Conservation (phyloP, 2,329 filamentous ascomycete species). For the Thelonectria blattea region DNA sequence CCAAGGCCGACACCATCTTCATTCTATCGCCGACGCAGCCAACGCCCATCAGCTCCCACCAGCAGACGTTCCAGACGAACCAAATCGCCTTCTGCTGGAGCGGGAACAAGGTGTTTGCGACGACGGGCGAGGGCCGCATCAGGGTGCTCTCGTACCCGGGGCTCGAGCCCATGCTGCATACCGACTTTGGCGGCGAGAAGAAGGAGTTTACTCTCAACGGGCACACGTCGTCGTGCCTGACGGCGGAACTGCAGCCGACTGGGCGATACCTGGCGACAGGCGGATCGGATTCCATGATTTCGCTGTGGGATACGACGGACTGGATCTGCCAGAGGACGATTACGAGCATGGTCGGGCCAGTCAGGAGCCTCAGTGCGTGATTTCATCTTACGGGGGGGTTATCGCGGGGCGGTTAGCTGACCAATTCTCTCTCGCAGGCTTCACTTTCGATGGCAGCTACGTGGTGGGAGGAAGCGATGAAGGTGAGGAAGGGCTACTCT, state of each 20-base stretch:
- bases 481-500: slow-evolving; percentile 53
- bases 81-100: slow-evolving; percentile 77
- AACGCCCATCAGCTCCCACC: slow-evolving; percentile 62
- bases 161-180: slow-evolving; percentile 61
- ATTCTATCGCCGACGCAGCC: slow-evolving; percentile 66
- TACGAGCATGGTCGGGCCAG: slow-evolving; percentile 70
- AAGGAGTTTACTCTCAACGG: slow-evolving; percentile 69
- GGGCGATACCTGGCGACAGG: slow-evolving; percentile 76
- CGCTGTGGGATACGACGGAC: slow-evolving; percentile 78
- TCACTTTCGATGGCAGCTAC: slow-evolving; percentile 79
- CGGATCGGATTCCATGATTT: slow-evolving; percentile 75
- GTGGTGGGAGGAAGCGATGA: slow-evolving; percentile 77
- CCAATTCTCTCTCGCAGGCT: slow-evolving; percentile 56
- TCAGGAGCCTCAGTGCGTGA: slow-evolving; percentile 68
- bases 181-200: slow-evolving; percentile 52
- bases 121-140: slow-evolving; percentile 73
- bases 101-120: slow-evolving; percentile 72
- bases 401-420: slow-evolving; percentile 18
- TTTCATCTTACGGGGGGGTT: background rate
- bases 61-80: slow-evolving; percentile 71
- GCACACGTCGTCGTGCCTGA: slow-evolving; percentile 75
- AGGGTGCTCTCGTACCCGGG: slow-evolving; percentile 73
- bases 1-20: slow-evolving; percentile 66
- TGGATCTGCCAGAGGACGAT: slow-evolving; percentile 79
- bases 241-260: slow-evolving; percentile 72